Evolutionary conservation across 2,329 filamentous ascomycete genomes (phyloP).

Genomic region (Periconia macrospinosa): DNA sequence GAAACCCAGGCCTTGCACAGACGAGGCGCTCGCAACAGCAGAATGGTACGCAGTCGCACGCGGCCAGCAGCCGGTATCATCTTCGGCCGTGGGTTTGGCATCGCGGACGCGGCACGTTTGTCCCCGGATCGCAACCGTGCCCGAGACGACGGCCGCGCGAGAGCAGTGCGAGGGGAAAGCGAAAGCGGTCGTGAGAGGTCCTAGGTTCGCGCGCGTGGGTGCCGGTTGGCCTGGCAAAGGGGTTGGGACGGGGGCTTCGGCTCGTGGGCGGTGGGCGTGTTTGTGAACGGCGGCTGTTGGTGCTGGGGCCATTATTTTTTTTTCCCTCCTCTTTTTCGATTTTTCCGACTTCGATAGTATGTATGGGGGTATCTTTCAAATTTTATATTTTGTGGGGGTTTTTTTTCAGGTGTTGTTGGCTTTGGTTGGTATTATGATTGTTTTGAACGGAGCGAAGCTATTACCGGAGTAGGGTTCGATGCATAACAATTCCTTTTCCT

Average conservation of each 20-base stretch:
- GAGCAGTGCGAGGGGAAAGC: slow-evolving; percentile 17
- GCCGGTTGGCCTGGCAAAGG: background rate
- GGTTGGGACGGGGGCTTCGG: background rate
- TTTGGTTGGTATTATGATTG: background rate
- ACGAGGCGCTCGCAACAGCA: background rate
- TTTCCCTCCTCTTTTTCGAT: background rate
- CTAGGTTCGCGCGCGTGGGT: slow-evolving; percentile 12
- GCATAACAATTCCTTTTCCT: background rate
- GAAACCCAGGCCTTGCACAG: slow-evolving; percentile 16
- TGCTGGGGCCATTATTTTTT: background rate
- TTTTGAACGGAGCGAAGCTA: background rate
- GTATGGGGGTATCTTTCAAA: too few species aligned
- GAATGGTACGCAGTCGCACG: slow-evolving; percentile 10
- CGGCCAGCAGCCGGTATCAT: slow-evolving; percentile 22
- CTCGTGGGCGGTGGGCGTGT: background rate
- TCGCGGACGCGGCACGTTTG: slow-evolving; percentile 14
- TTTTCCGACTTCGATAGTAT: background rate
- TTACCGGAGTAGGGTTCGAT: background rate
- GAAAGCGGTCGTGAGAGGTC: slow-evolving; percentile 21
- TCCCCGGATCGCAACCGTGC: slow-evolving; percentile 12
- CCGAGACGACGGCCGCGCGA: slow-evolving; percentile 11
- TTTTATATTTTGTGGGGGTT: too few species aligned
- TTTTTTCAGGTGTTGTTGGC: too few species aligned
- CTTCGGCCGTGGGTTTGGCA: slow-evolving; percentile 8
- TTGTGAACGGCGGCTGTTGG: background rate